phyloP scores from a whole-genome alignment of 2,329 filamentous ascomycete genomes.

The Simplicillium sp. region DNA sequence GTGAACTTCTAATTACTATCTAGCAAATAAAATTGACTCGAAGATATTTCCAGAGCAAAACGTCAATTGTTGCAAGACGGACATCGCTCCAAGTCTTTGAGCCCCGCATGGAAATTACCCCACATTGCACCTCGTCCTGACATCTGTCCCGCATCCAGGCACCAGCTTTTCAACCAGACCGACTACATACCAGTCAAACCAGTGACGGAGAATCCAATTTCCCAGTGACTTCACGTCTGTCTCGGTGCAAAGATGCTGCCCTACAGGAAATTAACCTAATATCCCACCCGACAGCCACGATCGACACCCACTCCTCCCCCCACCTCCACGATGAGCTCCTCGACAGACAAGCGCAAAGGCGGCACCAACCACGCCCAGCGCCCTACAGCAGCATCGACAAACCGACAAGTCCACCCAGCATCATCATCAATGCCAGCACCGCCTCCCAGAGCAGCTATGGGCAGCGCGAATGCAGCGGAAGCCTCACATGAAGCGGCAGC shows the following conservation, averaged over 20 bases:
- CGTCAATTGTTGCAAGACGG: too few species aligned
- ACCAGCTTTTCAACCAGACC: too few species aligned
- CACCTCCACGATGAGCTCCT: constrained; percentile 23
- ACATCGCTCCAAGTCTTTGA: too few species aligned
- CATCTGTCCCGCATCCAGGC: too few species aligned
- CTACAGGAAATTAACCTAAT: neutral
- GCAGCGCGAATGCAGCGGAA: constrained; percentile 11
- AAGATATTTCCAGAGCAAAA: too few species aligned
- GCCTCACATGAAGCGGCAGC: constrained; percentile 15
- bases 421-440: constrained; percentile 17
- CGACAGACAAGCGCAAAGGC: constrained; percentile 34
- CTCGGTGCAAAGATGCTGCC: too few species aligned
- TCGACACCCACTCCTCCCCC: neutral
- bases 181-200: too few species aligned
- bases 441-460: constrained; percentile 20
- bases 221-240: too few species aligned
- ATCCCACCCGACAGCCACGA: neutral
- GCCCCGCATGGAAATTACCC: too few species aligned
- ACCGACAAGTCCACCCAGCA: constrained; percentile 18
- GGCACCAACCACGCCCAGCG: constrained; percentile 15
- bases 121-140: too few species aligned
- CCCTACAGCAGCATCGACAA: constrained; percentile 15
- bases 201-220: too few species aligned
- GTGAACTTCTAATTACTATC: constrained; percentile 22
- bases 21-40: too few species aligned